Percentiles rank a stretch among this genome's conserved stretches.
Evolutionary conservation across 441 rosid species (phyloP).

Genomic region (Biscutella auriculata): DNA sequence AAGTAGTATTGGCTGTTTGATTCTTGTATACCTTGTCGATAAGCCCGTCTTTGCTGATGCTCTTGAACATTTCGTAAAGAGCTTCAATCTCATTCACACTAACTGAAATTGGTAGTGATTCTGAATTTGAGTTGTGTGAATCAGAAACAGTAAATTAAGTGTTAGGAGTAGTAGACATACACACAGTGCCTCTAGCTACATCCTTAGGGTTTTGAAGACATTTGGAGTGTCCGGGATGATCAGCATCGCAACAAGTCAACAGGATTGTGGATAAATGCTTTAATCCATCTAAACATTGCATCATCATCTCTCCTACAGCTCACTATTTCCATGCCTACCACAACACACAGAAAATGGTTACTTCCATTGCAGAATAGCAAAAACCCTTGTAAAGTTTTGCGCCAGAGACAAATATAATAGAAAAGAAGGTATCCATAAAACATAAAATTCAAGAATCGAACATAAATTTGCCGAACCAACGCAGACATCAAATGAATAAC

Average conservation of each 20-base stretch:
- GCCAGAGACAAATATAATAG: too few species aligned
- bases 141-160: background rate
- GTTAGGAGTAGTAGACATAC: conserved; percentile 26
- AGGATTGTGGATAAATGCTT: conserved; percentile 31
- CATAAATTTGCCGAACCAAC: background rate
- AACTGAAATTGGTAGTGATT: conserved; percentile 26
- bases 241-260: conserved; percentile 41
- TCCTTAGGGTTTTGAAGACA: conserved; percentile 37
- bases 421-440: too few species aligned
- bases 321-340: conserved; percentile 23
- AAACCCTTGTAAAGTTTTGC: background rate
- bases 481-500: conserved; percentile 6
- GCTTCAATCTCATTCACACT: conserved; percentile 61
- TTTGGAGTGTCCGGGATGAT: conserved; percentile 22
- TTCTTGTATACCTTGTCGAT: conserved; percentile 40
- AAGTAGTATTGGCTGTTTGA: background rate
- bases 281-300: conserved; percentile 42
- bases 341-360: background rate
- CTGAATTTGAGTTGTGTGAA: background rate
- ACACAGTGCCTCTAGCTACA: conserved; percentile 50
- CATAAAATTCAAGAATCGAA: conserved; percentile 6
- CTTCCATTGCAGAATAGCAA: background rate
- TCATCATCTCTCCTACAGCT: conserved; percentile 38
- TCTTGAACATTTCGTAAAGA: conserved; percentile 47
- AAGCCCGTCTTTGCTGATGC: conserved; percentile 46